Conservation (phyloP, 352 stramenopile species). For the Phytophthora quininea region DNA sequence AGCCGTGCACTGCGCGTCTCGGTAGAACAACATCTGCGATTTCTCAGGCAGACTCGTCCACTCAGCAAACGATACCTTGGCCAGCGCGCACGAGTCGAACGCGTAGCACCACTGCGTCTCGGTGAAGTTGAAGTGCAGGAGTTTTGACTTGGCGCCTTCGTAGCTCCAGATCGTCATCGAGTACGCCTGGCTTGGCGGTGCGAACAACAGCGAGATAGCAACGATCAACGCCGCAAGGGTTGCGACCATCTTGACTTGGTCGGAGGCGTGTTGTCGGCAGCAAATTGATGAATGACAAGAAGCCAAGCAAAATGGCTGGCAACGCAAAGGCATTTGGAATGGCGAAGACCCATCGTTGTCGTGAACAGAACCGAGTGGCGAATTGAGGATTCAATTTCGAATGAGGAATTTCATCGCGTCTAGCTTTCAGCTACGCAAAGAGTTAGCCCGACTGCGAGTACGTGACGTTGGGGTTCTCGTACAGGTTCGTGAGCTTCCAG, state of each 20-base stretch:
- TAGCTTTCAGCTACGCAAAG: neutral
- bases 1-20: neutral
- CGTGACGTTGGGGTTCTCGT: neutral
- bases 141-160: neutral
- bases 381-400: neutral
- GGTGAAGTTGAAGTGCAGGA: neutral
- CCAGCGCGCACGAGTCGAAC: neutral
- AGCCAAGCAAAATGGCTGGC: neutral
- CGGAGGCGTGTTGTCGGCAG: neutral
- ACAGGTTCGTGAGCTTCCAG: neutral
- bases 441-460: neutral
- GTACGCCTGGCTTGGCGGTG: neutral
- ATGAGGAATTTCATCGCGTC: no score
- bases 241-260: no score
- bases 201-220: neutral
- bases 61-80: neutral
- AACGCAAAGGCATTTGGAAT: neutral
- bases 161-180: constrained; percentile 3
- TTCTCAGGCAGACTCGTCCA: constrained; percentile 1
- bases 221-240: neutral
- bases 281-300: neutral
- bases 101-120: neutral
- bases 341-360: neutral
- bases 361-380: neutral
- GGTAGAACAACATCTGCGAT: neutral